These are phyloP conservation scores for Dillenia suffruticosa DNA, from an alignment of 164 flowering plant genomes.

Conservation along the genomic window DNA sequence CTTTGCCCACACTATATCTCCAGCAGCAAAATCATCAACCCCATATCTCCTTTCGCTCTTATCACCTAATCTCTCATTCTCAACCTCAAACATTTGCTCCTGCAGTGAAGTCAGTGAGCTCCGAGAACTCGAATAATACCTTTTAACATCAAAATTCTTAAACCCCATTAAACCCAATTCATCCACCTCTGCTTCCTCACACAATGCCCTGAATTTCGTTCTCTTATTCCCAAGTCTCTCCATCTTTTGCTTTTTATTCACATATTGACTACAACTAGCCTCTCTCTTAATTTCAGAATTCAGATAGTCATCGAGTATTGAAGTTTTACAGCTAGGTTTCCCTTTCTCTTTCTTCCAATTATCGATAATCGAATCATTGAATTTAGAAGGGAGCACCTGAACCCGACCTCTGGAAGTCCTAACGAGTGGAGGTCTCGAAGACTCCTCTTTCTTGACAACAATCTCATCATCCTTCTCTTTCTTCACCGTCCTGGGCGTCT, in stretches of 20 bases:
- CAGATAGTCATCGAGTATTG: slow-evolving; percentile 10
- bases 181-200: slow-evolving; percentile 30
- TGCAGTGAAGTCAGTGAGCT: slow-evolving; percentile 36
- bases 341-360: slow-evolving; percentile 55
- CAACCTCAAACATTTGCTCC: slow-evolving; percentile 34
- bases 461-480: neutral
- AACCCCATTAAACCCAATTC: slow-evolving; percentile 10
- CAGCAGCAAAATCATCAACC: slow-evolving; percentile 59
- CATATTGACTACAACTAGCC: neutral
- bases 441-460: slow-evolving; percentile 10
- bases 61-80: slow-evolving; percentile 26
- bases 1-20: slow-evolving; percentile 96
- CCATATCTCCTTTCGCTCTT: slow-evolving; percentile 39
- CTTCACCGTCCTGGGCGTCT: slow-evolving; percentile 2
- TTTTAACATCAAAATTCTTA: slow-evolving; percentile 22
- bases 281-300: neutral
- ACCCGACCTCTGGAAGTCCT: slow-evolving; percentile 65
- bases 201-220: slow-evolving; percentile 20
- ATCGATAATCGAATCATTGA: slow-evolving; percentile 59
- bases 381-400: slow-evolving; percentile 66
- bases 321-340: slow-evolving; percentile 22
- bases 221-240: slow-evolving; percentile 21
- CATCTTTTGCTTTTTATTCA: slow-evolving; percentile 15
- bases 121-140: slow-evolving; percentile 32
- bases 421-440: slow-evolving; percentile 47